Base-by-base conservation (phyloP, 768 basidiomycete genomes). In the Russula sp. region DNA sequence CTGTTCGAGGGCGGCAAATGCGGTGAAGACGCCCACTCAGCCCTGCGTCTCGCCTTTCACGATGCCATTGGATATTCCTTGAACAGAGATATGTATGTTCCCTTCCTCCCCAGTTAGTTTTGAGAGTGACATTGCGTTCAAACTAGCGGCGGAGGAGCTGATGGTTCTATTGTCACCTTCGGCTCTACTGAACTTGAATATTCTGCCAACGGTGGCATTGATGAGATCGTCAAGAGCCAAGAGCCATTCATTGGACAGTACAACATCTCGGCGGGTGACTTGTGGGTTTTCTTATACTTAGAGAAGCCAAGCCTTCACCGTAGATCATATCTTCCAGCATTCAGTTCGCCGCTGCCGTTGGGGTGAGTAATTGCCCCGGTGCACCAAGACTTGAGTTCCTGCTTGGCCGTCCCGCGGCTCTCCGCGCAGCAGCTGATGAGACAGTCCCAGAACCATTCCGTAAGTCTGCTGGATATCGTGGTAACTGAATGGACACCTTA, bases 221-320 rank as follows among this genome's bases (percentile, higher is more conserved):
- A 64, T 29, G 60, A 67, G 18, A 69, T 63, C 41, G 65, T 69
- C 39, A 34, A 56, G 9, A 7, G 49, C 45, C 73, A 77, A 55
- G 70, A 67, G 32, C 73, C 74, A 3, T 73, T 79, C 70, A 58
- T 76, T 25, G 60, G 61, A 13, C 71, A 67, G 42, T 70, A 77
- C 70, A 72, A 74, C 61, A 71, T 78, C 50, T 68, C 73, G 14
- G 59, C 75, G 41, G 81, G 78, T 46, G 81, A 82, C 71, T 76
- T 82, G 79, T 80, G 63, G 57, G 77, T 71, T 13, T 48, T 39
- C 2, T 39, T 5, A 20, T 41, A 39, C 22, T n/a, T 20, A 39
- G 35, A 22, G 14, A 45, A 36, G 52, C 4, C 34, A 29, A 36
- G 36, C 34, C 9, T 20, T 36, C 51, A 56, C 8, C 35, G 22